These are phyloP conservation scores for Paramecium bursaria DNA, from an alignment of 73 alveolate species.

Conservation along the genomic window DNA sequence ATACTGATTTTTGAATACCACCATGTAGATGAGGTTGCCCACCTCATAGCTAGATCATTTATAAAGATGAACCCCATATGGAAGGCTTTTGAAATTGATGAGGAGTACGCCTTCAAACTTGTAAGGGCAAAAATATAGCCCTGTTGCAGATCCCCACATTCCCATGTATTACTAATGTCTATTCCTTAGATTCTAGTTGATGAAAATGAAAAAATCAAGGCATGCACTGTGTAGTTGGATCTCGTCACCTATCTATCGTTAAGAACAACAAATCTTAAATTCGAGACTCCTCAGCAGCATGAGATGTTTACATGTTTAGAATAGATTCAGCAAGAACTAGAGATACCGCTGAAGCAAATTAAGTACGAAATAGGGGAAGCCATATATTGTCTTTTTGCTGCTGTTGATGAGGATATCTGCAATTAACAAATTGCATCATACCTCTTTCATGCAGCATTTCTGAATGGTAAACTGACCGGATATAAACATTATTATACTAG, in stretches of 20 bases:
- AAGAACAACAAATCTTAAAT: no score
- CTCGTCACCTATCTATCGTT: no score
- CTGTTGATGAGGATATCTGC: background rate
- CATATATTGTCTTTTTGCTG: background rate
- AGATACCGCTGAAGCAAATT: no score
- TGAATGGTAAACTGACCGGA: background rate
- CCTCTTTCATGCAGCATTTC: background rate
- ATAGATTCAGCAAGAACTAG: no score
- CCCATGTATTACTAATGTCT: no score
- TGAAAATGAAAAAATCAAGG: background rate
- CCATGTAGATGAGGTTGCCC: background rate
- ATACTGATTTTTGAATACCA: background rate
- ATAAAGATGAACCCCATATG: background rate
- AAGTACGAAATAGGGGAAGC: no score
- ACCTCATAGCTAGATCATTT: background rate
- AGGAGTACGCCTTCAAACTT: background rate
- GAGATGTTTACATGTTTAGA: no score
- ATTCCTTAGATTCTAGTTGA: background rate
- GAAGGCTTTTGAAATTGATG: background rate
- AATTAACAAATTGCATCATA: background rate
- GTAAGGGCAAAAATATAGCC: background rate
- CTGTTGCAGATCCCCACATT: no score
- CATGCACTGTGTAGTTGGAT: background rate
- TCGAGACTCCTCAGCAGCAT: no score
- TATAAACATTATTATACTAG: background rate